Evolutionary conservation across 2,329 filamentous ascomycete genomes (phyloP).

Genomic region (Botrytis medusae): DNA sequence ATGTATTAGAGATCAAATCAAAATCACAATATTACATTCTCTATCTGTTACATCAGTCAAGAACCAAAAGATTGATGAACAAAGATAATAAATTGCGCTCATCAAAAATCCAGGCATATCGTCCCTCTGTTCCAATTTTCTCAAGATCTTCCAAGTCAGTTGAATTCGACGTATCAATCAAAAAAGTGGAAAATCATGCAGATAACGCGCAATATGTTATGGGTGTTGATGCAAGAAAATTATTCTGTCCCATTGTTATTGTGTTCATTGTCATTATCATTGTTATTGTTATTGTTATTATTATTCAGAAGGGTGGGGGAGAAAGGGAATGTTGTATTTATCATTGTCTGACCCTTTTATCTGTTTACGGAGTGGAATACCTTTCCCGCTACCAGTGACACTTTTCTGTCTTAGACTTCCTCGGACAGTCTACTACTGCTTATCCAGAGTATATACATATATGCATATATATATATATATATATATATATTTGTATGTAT

Average conservation of each 20-base stretch:
- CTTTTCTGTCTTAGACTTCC: not conserved
- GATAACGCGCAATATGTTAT: not conserved
- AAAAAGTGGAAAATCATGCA: slow-evolving; percentile 8
- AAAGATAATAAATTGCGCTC: not conserved
- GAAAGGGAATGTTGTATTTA: not conserved
- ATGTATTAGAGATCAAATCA: not conserved
- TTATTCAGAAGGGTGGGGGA: not conserved
- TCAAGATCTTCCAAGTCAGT: not conserved
- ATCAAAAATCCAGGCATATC: not conserved
- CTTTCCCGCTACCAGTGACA: not conserved
- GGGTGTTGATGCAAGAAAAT: not conserved
- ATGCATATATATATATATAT: no score
- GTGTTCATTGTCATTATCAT: not conserved
- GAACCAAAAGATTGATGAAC: not conserved
- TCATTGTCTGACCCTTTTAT: not conserved
- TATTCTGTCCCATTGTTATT: not conserved
- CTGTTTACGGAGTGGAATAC: not conserved
- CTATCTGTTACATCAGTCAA: not conserved
- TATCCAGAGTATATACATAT: not conserved
- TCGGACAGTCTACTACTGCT: not conserved
- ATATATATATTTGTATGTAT: no score
- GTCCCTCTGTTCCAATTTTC: not conserved
- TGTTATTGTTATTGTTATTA: no score
- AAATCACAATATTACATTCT: not conserved
- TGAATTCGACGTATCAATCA: not conserved